Evolutionary conservation across 768 basidiomycete genomes (phyloP).

Genomic region (Lepiota subincarnata): DNA sequence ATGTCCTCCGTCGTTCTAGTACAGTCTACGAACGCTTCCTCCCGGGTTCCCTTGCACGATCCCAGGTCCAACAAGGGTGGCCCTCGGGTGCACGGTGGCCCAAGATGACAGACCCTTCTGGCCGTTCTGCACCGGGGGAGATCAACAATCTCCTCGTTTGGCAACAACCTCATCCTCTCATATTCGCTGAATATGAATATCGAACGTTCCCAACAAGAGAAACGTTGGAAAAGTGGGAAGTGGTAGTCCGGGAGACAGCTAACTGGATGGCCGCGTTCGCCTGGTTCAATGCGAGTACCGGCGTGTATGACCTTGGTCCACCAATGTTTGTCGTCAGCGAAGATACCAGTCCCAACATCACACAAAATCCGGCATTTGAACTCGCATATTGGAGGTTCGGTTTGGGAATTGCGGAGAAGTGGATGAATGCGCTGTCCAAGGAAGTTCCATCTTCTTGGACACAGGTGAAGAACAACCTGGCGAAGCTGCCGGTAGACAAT

Average conservation of each 20-base stretch:
- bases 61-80: constrained; percentile 52
- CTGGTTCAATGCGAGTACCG: constrained; percentile 44
- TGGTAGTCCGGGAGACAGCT: constrained; percentile 48
- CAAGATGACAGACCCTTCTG: constrained; percentile 60
- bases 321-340: constrained; percentile 56
- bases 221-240: constrained; percentile 46
- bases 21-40: constrained; percentile 47
- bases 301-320: constrained; percentile 53
- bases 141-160: constrained; percentile 63
- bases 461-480: constrained; percentile 40
- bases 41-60: constrained; percentile 37
- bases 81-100: constrained; percentile 55
- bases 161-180: constrained; percentile 57
- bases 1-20: constrained; percentile 43
- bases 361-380: constrained; percentile 55
- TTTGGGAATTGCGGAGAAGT: constrained; percentile 42
- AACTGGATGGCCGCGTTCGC: constrained; percentile 60
- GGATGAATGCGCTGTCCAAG: constrained; percentile 42
- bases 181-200: constrained; percentile 56
- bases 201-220: constrained; percentile 36
- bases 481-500: constrained; percentile 47
- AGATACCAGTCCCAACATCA: constrained; percentile 51
- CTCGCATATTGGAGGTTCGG: constrained; percentile 56
- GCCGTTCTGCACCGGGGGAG: constrained; percentile 53
- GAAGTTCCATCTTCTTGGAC: constrained; percentile 39